Evolutionary conservation across 2,329 filamentous ascomycete species (phyloP), one percentile per base, ranked within the genome.

Genomic region (Epichloe aotearoae): DNA sequence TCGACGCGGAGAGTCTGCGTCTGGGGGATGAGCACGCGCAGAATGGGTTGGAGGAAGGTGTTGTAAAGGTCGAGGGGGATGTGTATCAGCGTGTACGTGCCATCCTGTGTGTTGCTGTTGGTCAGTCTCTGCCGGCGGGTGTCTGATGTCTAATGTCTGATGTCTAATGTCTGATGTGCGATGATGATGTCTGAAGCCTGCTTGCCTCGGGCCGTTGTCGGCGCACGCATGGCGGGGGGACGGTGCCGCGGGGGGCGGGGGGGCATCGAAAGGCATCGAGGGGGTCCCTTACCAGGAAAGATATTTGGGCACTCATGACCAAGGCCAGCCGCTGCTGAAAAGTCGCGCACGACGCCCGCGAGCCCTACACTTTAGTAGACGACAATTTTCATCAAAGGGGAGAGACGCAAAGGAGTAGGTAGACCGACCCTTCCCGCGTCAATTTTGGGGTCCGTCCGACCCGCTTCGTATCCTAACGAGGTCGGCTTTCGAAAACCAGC

Each of bases 21-120:
- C 54, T 80, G 75, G 14, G 88, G 88, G 50, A 94, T 79, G 44
- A 97, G 77, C 39, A 95, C 76, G 58, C 83, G 82, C n/a, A 96
- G 74, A 56, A 97, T 90, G 2, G 90, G 83, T 62, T 94, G 88
- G 15, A 96, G 71, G 59, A 96, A 88, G 56, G 76, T 78, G 5
- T 84, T 73, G 66, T 95, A 85, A 46, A 93, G 76, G 50, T 83
- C 73, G 54, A 94, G 72, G 1, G 91, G 90, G 52, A 97, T 90
- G 66, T 96, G 90, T 61, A 97, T 88, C 54, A 98, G 76, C 61
- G 83, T 88, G 60, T 95, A 81, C 55, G 83, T 84, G 58, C 88
- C 88, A 61, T 95, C 85, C 93, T 97, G 15, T 97, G 15, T 47
- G 11, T 19, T 14, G 19, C 3, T 26, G 15, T 49, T 44, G 8